Percentiles rank a stretch among this genome's conserved stretches.
These are phyloP conservation scores for Xylariaceae sp. DNA, from an alignment of 2,329 filamentous ascomycete species.

Conservation along the genomic window DNA sequence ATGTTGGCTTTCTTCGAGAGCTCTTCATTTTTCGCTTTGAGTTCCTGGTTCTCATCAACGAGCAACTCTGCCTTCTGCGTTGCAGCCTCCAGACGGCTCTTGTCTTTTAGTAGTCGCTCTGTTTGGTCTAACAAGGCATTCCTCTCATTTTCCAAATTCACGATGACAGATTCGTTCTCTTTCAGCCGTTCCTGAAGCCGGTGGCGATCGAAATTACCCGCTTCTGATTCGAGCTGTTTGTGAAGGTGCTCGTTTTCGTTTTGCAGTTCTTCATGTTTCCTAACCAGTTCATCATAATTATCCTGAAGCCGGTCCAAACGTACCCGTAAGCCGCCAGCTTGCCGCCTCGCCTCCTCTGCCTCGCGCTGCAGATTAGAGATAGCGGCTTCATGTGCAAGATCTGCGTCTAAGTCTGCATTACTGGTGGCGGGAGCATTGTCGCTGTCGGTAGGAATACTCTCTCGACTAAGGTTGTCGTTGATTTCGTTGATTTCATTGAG, in stretches of 20 bases:
- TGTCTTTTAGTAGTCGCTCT: constrained; percentile 36
- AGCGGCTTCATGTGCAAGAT: constrained; percentile 54
- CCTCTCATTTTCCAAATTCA: constrained; percentile 62
- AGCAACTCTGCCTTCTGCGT: constrained; percentile 49
- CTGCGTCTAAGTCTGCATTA: constrained; percentile 43
- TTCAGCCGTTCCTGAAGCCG: constrained; percentile 54
- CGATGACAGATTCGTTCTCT: constrained; percentile 68
- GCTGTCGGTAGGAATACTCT: constrained; percentile 35
- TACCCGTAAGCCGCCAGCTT: constrained; percentile 55
- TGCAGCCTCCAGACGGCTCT: constrained; percentile 42
- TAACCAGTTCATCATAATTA: constrained; percentile 56
- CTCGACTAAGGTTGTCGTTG: constrained; percentile 32
- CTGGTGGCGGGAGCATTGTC: constrained; percentile 21
- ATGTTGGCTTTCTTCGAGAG: constrained; percentile 60
- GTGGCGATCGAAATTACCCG: constrained; percentile 47
- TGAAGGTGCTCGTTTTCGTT: constrained; percentile 56
- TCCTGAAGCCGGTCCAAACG: constrained; percentile 57
- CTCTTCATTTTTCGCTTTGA: constrained; percentile 55
- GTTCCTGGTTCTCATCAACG: constrained; percentile 56
- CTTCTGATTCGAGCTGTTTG: constrained; percentile 51
- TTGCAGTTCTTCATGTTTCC: constrained; percentile 54
- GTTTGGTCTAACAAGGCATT: constrained; percentile 48
- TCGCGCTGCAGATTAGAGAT: constrained; percentile 48
- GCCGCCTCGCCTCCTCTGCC: constrained; percentile 51
- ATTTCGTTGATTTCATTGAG: constrained; percentile 30